Evolutionary conservation across 2,329 filamentous ascomycete species (phyloP), one percentile per base, ranked within the genome.

Genomic region (Pyricularia sp.): DNA sequence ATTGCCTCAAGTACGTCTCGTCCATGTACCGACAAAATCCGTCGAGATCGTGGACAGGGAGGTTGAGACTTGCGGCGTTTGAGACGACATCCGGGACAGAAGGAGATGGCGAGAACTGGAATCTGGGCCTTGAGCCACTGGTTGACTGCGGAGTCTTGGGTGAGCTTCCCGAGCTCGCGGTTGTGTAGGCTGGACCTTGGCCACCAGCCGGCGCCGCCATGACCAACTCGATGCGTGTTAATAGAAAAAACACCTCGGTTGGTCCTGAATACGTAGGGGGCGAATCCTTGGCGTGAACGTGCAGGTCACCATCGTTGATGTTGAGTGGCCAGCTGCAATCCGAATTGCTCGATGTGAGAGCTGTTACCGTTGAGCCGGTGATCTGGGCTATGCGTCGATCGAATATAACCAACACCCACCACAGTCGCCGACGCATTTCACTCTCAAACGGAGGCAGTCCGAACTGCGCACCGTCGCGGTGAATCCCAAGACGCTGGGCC

Each of bases 371-470:
- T 23, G 84, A 86, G 66, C 86, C 85, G 3, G 86, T 84, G 76
- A 92, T 85, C 75, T 92, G 90, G 69, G 88, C 84, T 55, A 92
- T 85, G 26, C 90, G 88, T 70, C 85, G 82, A 76, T 93, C 91
- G 72, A 92, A 90, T 30, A 87, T 81, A 17, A 90, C 83, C 20
- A 93, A 81, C 36, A 88, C 86, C 90, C 90, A 93, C 90, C 90
- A 92, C 1, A 93, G 79, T 55, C 90, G 83, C 66, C 90, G 85
- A n/a, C 90, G 85, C 77, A 91, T 85, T 77, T 92, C 90, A 3
- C 86, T 84, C 73, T 92, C 89, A 68, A 88, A 91, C 36, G 81
- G 84, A 3, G 78, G 80, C 2, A 87, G 73, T 71, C 76, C 73
- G 67, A 84, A 84, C 69, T 85, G 81, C 1, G 79, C 80, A 1